phyloP scores from a whole-genome alignment of 129 eudicot species.

The Saussurea involucrata region DNA sequence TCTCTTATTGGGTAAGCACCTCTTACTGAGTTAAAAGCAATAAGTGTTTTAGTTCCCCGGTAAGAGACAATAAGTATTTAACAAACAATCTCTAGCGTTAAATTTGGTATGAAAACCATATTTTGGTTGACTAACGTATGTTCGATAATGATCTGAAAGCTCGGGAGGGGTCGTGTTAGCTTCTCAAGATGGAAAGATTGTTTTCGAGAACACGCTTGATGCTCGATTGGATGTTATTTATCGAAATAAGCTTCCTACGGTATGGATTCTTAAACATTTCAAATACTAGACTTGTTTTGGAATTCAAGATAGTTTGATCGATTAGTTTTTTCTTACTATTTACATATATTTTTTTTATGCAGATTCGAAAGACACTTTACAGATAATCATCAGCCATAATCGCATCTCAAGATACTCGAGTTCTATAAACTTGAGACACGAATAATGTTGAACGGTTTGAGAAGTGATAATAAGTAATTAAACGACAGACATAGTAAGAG shows the following conservation, averaged over 20 bases:
- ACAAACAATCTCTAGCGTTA: not conserved
- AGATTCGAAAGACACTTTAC: constrained; percentile 67
- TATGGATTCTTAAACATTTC: not conserved
- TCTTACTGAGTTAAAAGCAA: not conserved
- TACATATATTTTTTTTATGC: constrained; percentile 9
- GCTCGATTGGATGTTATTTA: constrained; percentile 50
- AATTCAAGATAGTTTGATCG: not conserved
- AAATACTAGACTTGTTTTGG: not conserved
- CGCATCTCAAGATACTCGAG: not conserved
- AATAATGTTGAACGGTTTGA: constrained; percentile 10
- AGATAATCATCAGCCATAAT: constrained; percentile 11
- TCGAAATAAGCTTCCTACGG: constrained; percentile 55
- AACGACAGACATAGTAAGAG: not conserved
- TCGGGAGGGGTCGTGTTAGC: constrained; percentile 83
- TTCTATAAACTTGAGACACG: constrained; percentile 1
- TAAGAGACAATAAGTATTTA: not conserved
- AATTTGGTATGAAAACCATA: not conserved
- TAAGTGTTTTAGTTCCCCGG: too few species aligned
- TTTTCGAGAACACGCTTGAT: constrained; percentile 62
- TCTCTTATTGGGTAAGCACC: not conserved
- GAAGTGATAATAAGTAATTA: constrained; percentile 24
- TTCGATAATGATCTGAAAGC: constrained; percentile 28
- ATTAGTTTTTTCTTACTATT: not conserved
- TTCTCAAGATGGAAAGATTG: constrained; percentile 75
- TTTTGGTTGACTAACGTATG: not conserved